Evolutionary conservation across 78 protist species (phyloP).

Genomic region (Dictyostelium intermedium): DNA sequence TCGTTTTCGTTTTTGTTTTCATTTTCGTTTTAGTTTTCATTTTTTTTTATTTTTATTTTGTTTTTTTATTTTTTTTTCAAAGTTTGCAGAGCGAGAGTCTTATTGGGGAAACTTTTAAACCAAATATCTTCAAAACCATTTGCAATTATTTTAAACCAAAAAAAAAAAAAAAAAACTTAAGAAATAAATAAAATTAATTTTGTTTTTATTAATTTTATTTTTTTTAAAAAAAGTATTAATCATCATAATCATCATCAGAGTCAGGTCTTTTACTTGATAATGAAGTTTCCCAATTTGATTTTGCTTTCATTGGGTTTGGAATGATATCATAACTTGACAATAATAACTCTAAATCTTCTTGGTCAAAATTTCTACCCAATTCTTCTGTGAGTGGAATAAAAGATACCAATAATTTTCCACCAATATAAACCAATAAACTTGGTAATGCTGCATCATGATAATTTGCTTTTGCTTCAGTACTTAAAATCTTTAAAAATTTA

Average conservation of each 20-base stretch:
- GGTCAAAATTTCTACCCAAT: conserved; percentile 35
- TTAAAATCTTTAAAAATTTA: conserved; percentile 53
- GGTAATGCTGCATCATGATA: conserved; percentile 78
- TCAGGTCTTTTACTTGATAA: neutral
- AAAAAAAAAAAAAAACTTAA: no score
- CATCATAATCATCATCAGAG: conserved; percentile 29
- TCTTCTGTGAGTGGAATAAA: conserved; percentile 70
- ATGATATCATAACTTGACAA: conserved; percentile 58
- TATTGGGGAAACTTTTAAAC: no score
- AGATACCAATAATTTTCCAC: conserved; percentile 55
- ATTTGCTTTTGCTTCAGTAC: conserved; percentile 48
- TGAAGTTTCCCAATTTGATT: conserved; percentile 30
- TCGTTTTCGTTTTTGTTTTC: neutral
- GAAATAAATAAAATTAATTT: no score
- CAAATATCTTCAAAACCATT: no score
- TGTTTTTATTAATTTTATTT: neutral
- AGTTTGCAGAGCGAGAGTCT: no score
- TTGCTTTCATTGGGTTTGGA: conserved; percentile 34
- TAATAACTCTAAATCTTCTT: conserved; percentile 62
- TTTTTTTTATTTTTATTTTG: no score
- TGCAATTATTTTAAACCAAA: no score
- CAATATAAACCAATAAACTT: conserved; percentile 41
- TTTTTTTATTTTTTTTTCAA: no score
- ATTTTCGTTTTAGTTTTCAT: no score
- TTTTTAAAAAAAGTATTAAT: neutral